Base-by-base conservation (phyloP, 192 early-diverging fungal genomes). In the Podila verticillata region DNA sequence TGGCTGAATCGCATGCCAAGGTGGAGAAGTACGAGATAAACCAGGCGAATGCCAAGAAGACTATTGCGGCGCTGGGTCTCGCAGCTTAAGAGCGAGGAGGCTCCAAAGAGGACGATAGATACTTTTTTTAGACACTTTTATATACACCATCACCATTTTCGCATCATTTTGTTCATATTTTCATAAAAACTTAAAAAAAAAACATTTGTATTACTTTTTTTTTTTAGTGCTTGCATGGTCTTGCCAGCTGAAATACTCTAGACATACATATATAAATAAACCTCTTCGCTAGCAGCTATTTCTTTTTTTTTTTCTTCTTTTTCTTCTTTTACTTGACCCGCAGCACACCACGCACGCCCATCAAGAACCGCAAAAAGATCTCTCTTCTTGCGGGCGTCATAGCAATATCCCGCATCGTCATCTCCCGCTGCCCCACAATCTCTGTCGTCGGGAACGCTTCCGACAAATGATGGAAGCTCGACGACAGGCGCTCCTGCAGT, bases 301-400 rank as follows among this genome's bases (percentile, higher is more conserved):
- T 20, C 4, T 24, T 19, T 19, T 19, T 19, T 3, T 48, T n/a
- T 54, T 24, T 3, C 9, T 19, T 7, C 19, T n/a, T 22, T 3
- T 26, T 54, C 5, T 26, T 28, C 20, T 5, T 73, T 79, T 84
- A 92, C 82, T 89, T 88, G 9, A 90, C 81, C 28, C 92, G 81
- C 61, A 93, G 82, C 28, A 93, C 87, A 56, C 89, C 92, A 54
- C 92, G 82, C 3, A 88, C 89, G 64, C 89, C 83, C 88, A 91
- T 87, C 58, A 93, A 71, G 62, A 92, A 89, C 36, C 73, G 51
- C 51, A 87, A 71, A 44, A 93, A 80, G 22, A 68, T 57, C 24
- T 80, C 77, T 8, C 70, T 29, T 15, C 70, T 56, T 5, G 61
- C 65, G 3, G 65, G 28, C 1, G 77, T 80, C 77, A 80, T 80